Evolutionary conservation across 2,329 filamentous ascomycete genomes (phyloP).

Genomic region (Clathrospora elynae): DNA sequence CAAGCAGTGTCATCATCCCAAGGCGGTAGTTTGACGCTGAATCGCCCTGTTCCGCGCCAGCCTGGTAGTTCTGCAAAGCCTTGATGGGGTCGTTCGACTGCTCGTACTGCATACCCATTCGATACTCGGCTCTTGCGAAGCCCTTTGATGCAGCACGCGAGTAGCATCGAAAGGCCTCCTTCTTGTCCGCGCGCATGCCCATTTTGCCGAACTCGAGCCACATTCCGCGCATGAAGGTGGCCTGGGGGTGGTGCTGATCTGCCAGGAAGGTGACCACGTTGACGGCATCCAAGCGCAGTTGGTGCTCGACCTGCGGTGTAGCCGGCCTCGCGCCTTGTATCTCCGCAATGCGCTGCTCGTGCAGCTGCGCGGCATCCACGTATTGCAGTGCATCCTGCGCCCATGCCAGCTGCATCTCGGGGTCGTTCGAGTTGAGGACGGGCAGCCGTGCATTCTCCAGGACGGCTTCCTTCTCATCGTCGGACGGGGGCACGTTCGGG

Average conservation of each 20-base stretch:
- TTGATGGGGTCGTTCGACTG: constrained; percentile 90
- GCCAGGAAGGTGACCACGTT: constrained; percentile 91
- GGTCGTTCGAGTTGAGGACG: constrained; percentile 91
- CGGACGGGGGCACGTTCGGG: constrained; percentile 87
- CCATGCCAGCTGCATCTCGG: constrained; percentile 96
- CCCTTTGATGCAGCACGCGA: constrained; percentile 82
- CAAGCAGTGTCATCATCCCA: constrained; percentile 96
- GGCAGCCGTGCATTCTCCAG: constrained; percentile 81
- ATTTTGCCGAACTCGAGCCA: constrained; percentile 99
- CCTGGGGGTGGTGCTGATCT: constrained; percentile 89
- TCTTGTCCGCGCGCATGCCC: constrained; percentile 86
- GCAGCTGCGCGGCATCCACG: constrained; percentile 81
- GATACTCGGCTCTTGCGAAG: constrained; percentile 88
- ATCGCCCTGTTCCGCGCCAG: constrained; percentile 78
- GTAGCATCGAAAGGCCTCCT: constrained; percentile 89
- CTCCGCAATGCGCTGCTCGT: constrained; percentile 69
- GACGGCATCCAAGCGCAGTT: constrained; percentile 83
- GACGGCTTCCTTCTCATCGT: constrained; percentile 91
- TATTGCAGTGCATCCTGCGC: constrained; percentile 89
- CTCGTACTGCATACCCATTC: constrained; percentile 98
- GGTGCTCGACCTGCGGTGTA: constrained; percentile 87
- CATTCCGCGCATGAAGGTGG: constrained; percentile 91
- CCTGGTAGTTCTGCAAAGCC: constrained; percentile 87
- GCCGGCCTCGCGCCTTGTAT: constrained; percentile 66
- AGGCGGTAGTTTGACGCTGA: constrained; percentile 86